phyloP scores from a whole-genome alignment of 768 basidiomycete genomes.

The Exidia glandulosa region DNA sequence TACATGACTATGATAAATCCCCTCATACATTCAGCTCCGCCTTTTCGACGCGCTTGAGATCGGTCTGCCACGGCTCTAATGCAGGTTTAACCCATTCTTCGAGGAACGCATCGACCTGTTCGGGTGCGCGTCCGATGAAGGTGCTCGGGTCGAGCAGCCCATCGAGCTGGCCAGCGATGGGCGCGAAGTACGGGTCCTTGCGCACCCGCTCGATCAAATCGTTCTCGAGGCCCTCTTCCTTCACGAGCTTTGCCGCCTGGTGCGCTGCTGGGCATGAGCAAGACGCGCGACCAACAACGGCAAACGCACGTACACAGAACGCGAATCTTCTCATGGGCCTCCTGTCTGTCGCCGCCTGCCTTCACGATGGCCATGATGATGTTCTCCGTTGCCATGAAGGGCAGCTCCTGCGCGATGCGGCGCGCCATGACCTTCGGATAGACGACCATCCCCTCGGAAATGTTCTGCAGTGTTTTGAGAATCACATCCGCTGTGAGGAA shows the following conservation, averaged over 20 bases:
- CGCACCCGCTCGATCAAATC: constrained; percentile 86
- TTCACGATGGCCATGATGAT: constrained; percentile 99
- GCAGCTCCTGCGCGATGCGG: constrained; percentile 86
- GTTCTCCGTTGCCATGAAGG: constrained; percentile 99
- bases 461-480: constrained; percentile 88
- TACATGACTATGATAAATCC: no score
- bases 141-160: constrained; percentile 70
- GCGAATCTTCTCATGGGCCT: constrained; percentile 92
- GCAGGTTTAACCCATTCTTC: constrained; percentile 83
- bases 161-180: constrained; percentile 74
- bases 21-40: constrained; percentile 55
- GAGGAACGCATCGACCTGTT: constrained; percentile 88
- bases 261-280: constrained; percentile 34
- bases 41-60: constrained; percentile 38
- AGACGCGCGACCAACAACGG: neutral
- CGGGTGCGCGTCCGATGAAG: constrained; percentile 88
- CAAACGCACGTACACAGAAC: constrained; percentile 27
- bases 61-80: constrained; percentile 45
- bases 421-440: constrained; percentile 93
- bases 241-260: constrained; percentile 89
- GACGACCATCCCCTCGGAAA: constrained; percentile 97
- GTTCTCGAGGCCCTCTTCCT: constrained; percentile 88
- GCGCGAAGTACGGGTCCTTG: constrained; percentile 76
- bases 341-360: constrained; percentile 88
- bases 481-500: constrained; percentile 97